phyloP scores from a whole-genome alignment of 441 rosid genomes.

The Pelargonium fulgidum region DNA sequence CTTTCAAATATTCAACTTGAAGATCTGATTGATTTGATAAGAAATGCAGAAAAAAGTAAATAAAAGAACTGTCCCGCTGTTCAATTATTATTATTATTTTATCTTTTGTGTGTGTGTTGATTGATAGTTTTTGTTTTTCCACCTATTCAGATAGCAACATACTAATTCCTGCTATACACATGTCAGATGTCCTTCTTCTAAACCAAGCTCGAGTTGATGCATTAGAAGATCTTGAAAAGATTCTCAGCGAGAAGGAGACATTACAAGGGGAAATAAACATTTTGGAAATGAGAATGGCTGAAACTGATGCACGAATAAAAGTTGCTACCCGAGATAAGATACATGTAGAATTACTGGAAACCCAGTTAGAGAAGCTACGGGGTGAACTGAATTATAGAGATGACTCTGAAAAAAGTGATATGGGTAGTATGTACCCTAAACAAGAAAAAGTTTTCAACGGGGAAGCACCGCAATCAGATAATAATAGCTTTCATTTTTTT shows the following conservation, averaged over 20 bases:
- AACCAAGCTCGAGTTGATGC: slow-evolving; percentile 76
- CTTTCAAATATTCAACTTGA: slow-evolving; percentile 46
- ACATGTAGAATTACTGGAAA: slow-evolving; percentile 58
- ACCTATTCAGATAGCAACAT: slow-evolving; percentile 7
- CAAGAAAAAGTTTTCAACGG: slow-evolving; percentile 24
- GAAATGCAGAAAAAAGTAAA: slow-evolving; percentile 80
- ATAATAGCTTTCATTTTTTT: slow-evolving; percentile 37
- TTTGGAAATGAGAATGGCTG: slow-evolving; percentile 67
- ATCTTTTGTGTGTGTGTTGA: background rate
- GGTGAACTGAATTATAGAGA: slow-evolving; percentile 43
- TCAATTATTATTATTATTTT: slow-evolving; percentile 1
- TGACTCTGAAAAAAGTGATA: slow-evolving; percentile 23
- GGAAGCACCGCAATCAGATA: slow-evolving; percentile 26
- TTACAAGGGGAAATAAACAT: slow-evolving; percentile 63
- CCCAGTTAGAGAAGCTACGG: slow-evolving; percentile 60
- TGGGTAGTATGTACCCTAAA: slow-evolving; percentile 18
- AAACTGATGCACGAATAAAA: slow-evolving; percentile 73
- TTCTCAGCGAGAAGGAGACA: slow-evolving; percentile 65
- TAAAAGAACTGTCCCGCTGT: slow-evolving; percentile 2
- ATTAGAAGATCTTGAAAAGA: slow-evolving; percentile 58
- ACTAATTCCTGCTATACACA: slow-evolving; percentile 11
- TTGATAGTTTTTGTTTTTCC: slow-evolving; percentile 3
- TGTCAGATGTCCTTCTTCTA: slow-evolving; percentile 75
- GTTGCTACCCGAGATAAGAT: slow-evolving; percentile 71
- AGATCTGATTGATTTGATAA: slow-evolving; percentile 68